Conservation (phyloP, 2,329 filamentous ascomycete genomes). For the Ilyonectria destructans region DNA sequence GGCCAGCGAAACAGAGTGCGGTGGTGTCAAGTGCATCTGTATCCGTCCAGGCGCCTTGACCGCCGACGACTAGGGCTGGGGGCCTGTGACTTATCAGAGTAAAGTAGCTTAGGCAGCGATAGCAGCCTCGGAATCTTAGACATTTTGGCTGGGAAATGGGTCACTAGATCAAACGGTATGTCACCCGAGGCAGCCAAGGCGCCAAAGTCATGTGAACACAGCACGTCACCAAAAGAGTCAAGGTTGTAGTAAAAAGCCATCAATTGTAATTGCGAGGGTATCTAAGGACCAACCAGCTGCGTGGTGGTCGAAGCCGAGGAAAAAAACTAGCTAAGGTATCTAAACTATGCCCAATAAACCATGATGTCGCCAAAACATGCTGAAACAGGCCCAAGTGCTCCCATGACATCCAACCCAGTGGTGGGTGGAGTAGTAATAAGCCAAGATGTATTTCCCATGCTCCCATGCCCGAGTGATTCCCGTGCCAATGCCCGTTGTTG, state of each 20-base stretch:
- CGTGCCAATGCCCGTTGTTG: constrained; percentile 18
- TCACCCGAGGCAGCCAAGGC: constrained; percentile 25
- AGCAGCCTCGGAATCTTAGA: constrained; percentile 3
- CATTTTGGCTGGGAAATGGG: constrained; percentile 5
- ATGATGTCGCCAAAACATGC: constrained; percentile 19
- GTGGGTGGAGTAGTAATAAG: constrained; percentile 10
- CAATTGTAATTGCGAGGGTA: constrained; percentile 30
- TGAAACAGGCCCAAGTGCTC: constrained; percentile 16
- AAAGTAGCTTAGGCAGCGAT: constrained; percentile 2
- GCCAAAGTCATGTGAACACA: constrained; percentile 11
- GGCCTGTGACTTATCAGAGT: constrained; percentile 14
- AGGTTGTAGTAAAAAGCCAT: constrained; percentile 9
- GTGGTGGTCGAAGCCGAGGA: constrained; percentile 13
- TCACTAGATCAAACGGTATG: constrained; percentile 15
- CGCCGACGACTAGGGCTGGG: constrained; percentile 3
- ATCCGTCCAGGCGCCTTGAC: neutral
- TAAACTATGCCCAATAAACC: constrained; percentile 26
- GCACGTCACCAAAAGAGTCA: neutral
- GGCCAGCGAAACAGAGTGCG: neutral
- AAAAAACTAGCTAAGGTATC: constrained; percentile 35
- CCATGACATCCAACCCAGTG: constrained; percentile 25
- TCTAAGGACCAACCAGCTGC: constrained; percentile 22
- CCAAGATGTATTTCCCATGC: constrained; percentile 29
- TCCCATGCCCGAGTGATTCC: constrained; percentile 17
- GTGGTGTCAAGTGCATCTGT: constrained; percentile 2